Evolutionary conservation across 176 grass and related monocot genomes (phyloP).

Genomic region (Oryza nivara): DNA sequence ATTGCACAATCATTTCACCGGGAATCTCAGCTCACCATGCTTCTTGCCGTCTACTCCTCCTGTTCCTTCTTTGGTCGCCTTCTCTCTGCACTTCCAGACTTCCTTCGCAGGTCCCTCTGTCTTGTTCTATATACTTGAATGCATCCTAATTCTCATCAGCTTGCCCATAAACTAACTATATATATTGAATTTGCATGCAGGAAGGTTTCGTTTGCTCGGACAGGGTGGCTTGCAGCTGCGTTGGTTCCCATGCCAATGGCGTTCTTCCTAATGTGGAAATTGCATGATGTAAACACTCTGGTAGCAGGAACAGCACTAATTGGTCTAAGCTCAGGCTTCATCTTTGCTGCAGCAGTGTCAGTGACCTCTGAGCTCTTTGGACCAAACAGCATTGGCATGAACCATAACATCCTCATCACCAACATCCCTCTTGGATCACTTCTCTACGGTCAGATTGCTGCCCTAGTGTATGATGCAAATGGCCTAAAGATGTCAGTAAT

Average conservation of each 20-base stretch:
- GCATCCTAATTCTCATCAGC: not conserved
- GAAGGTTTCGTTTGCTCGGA: conserved; percentile 76
- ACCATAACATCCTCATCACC: conserved; percentile 97
- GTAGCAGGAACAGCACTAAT: conserved; percentile 67
- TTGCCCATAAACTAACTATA: conserved; percentile 10
- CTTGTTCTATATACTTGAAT: not conserved
- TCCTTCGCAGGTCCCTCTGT: conserved; percentile 58
- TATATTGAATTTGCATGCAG: conserved; percentile 47
- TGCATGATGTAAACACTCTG: conserved; percentile 46
- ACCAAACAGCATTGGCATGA: conserved; percentile 73
- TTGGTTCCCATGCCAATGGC: conserved; percentile 75
- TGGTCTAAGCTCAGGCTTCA: conserved; percentile 87
- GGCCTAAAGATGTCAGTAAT: conserved; percentile 32
- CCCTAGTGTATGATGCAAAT: conserved; percentile 77
- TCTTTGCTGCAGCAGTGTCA: conserved; percentile 82
- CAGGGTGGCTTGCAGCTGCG: conserved; percentile 72
- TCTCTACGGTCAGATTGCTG: conserved; percentile 81
- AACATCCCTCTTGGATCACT: conserved; percentile 91
- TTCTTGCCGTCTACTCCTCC: conserved; percentile 84
- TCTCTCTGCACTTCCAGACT: conserved; percentile 73
- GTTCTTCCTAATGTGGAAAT: conserved; percentile 73
- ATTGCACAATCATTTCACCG: conserved; percentile 73
- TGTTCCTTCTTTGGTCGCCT: conserved; percentile 91
- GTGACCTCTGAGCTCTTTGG: conserved; percentile 95
- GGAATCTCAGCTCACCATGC: conserved; percentile 64